Evolutionary conservation across 148 eudicot species (phyloP).

Genomic region (Persicaria maculosa): DNA sequence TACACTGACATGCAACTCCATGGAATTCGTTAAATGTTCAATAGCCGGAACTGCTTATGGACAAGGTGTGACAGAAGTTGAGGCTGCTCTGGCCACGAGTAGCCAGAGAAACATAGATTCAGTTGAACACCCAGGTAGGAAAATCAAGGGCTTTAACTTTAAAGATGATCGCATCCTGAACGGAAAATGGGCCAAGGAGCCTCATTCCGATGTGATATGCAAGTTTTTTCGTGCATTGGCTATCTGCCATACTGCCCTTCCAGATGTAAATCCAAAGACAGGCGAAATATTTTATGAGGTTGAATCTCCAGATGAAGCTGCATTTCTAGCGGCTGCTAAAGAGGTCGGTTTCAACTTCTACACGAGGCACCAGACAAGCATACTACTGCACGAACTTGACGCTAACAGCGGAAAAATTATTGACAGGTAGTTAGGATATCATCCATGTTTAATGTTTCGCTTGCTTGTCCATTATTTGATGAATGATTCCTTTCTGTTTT

Average conservation of each 20-base stretch:
- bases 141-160: constrained; percentile 36
- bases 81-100: constrained; percentile 30
- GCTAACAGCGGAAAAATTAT: constrained; percentile 18
- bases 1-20: constrained; percentile 56
- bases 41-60: constrained; percentile 46
- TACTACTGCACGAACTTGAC: constrained; percentile 31
- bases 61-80: constrained; percentile 42
- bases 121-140: constrained; percentile 9
- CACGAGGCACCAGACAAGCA: constrained; percentile 28
- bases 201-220: constrained; percentile 25
- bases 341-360: constrained; percentile 43
- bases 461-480: not conserved
- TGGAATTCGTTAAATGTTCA: constrained; percentile 54
- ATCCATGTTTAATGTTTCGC: not conserved
- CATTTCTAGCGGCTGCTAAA: constrained; percentile 39
- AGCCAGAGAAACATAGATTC: constrained; percentile 10
- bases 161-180: constrained; percentile 36
- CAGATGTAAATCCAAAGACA: constrained; percentile 34
- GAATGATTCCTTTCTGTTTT: not conserved
- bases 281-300: constrained; percentile 36
- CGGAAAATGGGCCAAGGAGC: constrained; percentile 37
- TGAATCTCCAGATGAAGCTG: constrained; percentile 54
- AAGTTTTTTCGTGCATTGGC: constrained; percentile 32
- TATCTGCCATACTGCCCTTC: constrained; percentile 40
- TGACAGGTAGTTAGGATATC: constrained; percentile 25